A percentile compares a stretch with the other conserved stretches of the same genome.
phyloP scores from a whole-genome alignment of 2,329 filamentous ascomycete genomes.

The Chaetomium olivaceum region DNA sequence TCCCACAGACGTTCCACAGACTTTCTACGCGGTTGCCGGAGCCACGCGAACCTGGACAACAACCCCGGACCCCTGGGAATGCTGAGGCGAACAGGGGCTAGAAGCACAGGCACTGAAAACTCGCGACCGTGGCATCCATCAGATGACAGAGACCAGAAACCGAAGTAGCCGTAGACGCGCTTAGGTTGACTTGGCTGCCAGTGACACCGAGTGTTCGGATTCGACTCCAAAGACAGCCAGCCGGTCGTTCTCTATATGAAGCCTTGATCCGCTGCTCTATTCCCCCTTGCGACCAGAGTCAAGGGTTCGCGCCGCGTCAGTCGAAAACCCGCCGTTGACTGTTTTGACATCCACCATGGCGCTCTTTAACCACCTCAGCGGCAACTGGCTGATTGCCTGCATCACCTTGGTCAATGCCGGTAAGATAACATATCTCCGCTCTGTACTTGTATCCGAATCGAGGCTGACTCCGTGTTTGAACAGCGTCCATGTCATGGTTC shows the following conservation, averaged over 20 bases:
- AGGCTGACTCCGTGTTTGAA: not conserved
- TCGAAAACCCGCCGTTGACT: not conserved
- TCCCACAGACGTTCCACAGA: too few species aligned
- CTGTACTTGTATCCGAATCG: not conserved
- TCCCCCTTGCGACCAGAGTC: not conserved
- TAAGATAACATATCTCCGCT: not conserved
- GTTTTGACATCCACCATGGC: not conserved
- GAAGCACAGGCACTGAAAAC: not conserved
- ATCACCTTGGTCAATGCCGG: constrained; percentile 20
- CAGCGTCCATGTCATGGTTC: constrained; percentile 17
- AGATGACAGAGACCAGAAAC: constrained; percentile 4
- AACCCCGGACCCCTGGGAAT: constrained; percentile 5
- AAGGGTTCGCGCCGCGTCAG: too few species aligned
- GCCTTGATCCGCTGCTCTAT: not conserved
- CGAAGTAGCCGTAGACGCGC: constrained; percentile 5
- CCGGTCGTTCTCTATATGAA: constrained; percentile 8
- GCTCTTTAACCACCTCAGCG: constrained; percentile 12
- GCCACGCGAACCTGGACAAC: not conserved
- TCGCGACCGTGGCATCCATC: constrained; percentile 1
- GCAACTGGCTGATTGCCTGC: constrained; percentile 19
- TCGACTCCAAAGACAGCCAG: not conserved
- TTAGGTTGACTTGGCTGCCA: constrained; percentile 2
- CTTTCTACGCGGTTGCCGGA: constrained; percentile 3
- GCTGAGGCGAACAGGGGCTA: not conserved
- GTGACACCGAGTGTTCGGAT: not conserved